Conservation (phyloP, 192 early-diverging fungal genomes). For the Rhizophagus clarus region DNA sequence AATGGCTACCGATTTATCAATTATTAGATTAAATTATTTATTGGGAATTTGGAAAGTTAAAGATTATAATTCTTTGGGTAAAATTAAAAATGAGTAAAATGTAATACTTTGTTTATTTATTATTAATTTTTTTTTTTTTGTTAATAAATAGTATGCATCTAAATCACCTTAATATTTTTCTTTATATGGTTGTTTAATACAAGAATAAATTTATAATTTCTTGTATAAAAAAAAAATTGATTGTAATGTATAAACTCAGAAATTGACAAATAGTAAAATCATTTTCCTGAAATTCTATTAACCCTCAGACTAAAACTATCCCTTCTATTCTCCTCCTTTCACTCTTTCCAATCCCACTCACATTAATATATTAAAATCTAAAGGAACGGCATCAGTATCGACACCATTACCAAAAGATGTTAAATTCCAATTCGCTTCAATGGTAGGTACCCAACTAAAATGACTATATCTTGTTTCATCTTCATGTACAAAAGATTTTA, state of each 20-base stretch:
- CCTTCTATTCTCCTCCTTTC: neutral
- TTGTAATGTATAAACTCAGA: too few relatives aligned
- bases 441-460: constrained; percentile 13
- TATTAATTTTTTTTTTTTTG: too few relatives aligned
- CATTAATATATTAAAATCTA: neutral
- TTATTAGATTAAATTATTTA: constrained; percentile 85
- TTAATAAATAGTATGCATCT: too few relatives aligned
- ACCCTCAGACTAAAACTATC: neutral
- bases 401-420: neutral
- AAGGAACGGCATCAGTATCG: neutral
- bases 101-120: too few relatives aligned
- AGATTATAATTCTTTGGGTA: neutral
- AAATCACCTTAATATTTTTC: too few relatives aligned
- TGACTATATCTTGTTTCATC: constrained; percentile 11
- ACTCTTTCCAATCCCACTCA: neutral
- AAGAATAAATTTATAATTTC: too few relatives aligned
- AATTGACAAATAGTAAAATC: too few relatives aligned
- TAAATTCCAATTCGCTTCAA: constrained; percentile 29
- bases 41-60: constrained; percentile 73
- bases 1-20: constrained; percentile 88
- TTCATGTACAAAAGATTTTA: constrained; percentile 11
- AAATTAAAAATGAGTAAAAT: neutral
- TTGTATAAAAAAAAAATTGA: too few relatives aligned
- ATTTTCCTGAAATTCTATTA: neutral
- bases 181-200: too few relatives aligned